Evolutionary conservation across 73 alveolate species (phyloP).

Genomic region (Paramecium sexaurelia): DNA sequence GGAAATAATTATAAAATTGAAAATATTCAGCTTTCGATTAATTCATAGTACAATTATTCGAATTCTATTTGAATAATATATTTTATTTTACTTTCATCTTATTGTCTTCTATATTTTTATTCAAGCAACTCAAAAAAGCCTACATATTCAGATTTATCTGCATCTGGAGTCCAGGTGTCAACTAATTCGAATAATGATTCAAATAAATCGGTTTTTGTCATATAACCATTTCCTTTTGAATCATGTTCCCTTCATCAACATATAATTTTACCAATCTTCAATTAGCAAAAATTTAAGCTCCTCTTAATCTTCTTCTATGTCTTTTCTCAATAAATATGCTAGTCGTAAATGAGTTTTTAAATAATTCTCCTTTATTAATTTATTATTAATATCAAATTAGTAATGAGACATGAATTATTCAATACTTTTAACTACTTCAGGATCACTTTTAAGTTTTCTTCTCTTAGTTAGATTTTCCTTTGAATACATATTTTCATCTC

Average conservation of each 20-base stretch:
- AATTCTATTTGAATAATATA: neutral
- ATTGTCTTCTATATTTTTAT: neutral
- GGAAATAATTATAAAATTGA: constrained; percentile 23
- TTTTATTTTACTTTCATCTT: constrained; percentile 8
- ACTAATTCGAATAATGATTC: constrained; percentile 82
- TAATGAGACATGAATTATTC: constrained; percentile 25
- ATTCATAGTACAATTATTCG: constrained; percentile 18
- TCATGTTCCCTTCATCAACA: constrained; percentile 66
- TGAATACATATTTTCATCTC: constrained; percentile 65
- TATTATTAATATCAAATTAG: constrained; percentile 11
- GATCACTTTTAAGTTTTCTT: constrained; percentile 60
- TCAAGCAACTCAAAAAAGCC: constrained; percentile 75
- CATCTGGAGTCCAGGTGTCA: constrained; percentile 88
- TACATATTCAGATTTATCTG: constrained; percentile 79
- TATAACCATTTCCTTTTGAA: constrained; percentile 72
- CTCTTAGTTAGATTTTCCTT: constrained; percentile 58
- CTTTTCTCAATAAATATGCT: constrained; percentile 63
- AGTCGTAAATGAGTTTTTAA: constrained; percentile 60
- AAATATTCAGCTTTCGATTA: constrained; percentile 19
- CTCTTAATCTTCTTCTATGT: constrained; percentile 53
- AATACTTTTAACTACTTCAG: constrained; percentile 45
- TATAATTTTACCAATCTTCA: constrained; percentile 16
- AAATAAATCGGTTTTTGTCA: constrained; percentile 73
- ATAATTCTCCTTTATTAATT: constrained; percentile 48
- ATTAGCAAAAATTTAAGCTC: constrained; percentile 48